Evolutionary conservation across 1,284 basidiomycete species (phyloP).

Genomic region (Veloporphyrellus conicus): DNA sequence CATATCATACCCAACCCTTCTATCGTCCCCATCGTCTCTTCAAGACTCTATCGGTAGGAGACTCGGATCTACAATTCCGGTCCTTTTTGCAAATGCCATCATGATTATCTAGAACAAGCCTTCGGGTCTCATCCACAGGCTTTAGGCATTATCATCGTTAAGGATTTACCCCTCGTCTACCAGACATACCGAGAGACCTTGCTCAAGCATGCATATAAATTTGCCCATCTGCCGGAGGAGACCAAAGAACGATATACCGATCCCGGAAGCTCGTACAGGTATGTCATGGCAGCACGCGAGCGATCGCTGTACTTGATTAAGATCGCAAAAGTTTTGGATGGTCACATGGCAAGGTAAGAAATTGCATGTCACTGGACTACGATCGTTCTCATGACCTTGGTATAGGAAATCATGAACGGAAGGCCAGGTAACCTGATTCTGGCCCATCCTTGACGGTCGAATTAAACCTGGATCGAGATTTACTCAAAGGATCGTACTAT

Average conservation of each 20-base stretch:
- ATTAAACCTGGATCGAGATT: slow-evolving; percentile 45
- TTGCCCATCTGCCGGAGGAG: slow-evolving; percentile 65
- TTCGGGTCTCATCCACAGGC: slow-evolving; percentile 75
- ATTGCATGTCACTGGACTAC: background rate
- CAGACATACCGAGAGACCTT: slow-evolving; percentile 59
- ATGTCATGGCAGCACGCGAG: slow-evolving; percentile 12
- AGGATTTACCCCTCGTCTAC: slow-evolving; percentile 73
- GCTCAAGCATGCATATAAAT: slow-evolving; percentile 67
- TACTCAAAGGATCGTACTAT: slow-evolving; percentile 87
- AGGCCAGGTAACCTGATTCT: slow-evolving; percentile 55
- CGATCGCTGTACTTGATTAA: slow-evolving; percentile 3
- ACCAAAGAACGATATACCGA: slow-evolving; percentile 70
- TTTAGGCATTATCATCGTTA: slow-evolving; percentile 76
- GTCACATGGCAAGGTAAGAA: slow-evolving; percentile 80
- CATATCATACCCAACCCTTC: slow-evolving; percentile 64
- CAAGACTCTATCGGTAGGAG: slow-evolving; percentile 57
- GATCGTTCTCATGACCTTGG: background rate
- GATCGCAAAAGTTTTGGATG: slow-evolving; percentile 72
- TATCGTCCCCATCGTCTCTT: slow-evolving; percentile 56
- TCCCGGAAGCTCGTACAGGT: slow-evolving; percentile 68
- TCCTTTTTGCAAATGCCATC: background rate
- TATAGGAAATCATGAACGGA: slow-evolving; percentile 90
- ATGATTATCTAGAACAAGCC: slow-evolving; percentile 54
- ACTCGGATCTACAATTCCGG: background rate
- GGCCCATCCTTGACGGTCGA: background rate